phyloP scores from a whole-genome alignment of 1,139 yeast species.

The Zygosaccharomyces sapae region DNA sequence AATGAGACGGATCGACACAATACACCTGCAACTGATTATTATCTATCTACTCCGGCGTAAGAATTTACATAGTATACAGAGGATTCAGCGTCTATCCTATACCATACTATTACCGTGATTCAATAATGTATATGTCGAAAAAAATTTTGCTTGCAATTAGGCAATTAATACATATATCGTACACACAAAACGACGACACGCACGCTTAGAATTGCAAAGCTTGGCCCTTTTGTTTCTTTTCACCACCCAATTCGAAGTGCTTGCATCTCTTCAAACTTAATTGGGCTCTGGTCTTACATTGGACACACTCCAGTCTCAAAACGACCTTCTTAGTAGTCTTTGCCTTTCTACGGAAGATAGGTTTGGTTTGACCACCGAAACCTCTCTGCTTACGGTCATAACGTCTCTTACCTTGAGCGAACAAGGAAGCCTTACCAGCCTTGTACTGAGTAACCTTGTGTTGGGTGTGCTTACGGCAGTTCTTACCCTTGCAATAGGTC shows the following conservation, averaged over 20 bases:
- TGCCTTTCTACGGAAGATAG: conserved; percentile 99
- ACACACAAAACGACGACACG: conserved; percentile 7
- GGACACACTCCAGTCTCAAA: conserved; percentile 97
- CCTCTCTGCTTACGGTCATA: conserved; percentile 99
- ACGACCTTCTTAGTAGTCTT: conserved; percentile 99
- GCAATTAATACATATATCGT: conserved; percentile 8
- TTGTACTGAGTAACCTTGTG: conserved; percentile 99
- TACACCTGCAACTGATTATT: no score
- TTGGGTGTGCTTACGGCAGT: conserved; percentile 99
- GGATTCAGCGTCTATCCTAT: no score
- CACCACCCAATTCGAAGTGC: conserved; percentile 99
- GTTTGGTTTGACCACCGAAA: conserved; percentile 99
- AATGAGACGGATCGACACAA: no score
- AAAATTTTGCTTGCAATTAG: conserved; percentile 7
- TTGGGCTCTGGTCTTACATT: conserved; percentile 98
- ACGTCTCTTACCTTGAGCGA: conserved; percentile 99
- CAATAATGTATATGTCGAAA: conserved; percentile 1
- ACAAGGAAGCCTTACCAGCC: conserved; percentile 99
- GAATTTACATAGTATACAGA: no score
- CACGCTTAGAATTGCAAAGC: conserved; percentile 82
- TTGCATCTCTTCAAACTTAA: conserved; percentile 98
- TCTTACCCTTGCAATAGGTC: conserved; percentile 99
- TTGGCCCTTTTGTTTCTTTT: conserved; percentile 99
- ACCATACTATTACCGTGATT: no score
- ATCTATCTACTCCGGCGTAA: no score